phyloP scores from a whole-genome alignment of 1,284 basidiomycete genomes.

The Cutaneotrichosporon sp. region DNA sequence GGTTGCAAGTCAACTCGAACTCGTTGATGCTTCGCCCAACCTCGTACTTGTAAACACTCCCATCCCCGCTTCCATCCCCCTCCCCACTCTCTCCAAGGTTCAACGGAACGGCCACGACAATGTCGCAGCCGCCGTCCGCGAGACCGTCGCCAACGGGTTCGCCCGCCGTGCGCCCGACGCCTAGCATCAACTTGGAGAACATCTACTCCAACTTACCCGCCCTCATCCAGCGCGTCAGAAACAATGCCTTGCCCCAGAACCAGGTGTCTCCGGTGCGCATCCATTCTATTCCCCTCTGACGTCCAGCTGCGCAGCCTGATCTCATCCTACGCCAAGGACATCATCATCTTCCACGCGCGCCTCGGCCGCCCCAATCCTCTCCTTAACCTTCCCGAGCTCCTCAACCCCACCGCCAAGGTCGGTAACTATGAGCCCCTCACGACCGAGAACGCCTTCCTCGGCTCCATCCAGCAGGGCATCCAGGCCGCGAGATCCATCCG shows the following conservation, averaged over 20 bases:
- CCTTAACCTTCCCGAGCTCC: slow-evolving; percentile 28
- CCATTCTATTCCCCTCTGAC: background rate
- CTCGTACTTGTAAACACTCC: no score
- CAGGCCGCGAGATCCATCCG: slow-evolving; percentile 15
- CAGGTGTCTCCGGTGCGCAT: slow-evolving; percentile 22
- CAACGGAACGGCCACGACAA: no score
- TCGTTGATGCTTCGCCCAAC: no score
- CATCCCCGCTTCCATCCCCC: background rate
- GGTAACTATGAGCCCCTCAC: slow-evolving; percentile 22
- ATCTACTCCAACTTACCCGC: slow-evolving; percentile 27
- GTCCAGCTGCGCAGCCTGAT: slow-evolving; percentile 24
- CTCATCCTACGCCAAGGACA: slow-evolving; percentile 26
- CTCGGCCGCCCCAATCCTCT: slow-evolving; percentile 23
- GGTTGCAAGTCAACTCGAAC: background rate
- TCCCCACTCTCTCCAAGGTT: background rate
- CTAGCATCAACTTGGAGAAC: slow-evolving; percentile 23
- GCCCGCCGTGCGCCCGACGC: slow-evolving; percentile 16
- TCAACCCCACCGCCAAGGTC: slow-evolving; percentile 25
- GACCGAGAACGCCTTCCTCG: slow-evolving; percentile 22
- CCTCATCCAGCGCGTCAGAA: slow-evolving; percentile 24
- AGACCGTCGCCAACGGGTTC: slow-evolving; percentile 22
- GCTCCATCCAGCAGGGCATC: slow-evolving; percentile 17
- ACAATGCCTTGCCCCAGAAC: slow-evolving; percentile 18
- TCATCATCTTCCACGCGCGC: slow-evolving; percentile 29
- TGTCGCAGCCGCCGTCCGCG: slow-evolving; percentile 17